Evolutionary conservation across 768 basidiomycete genomes (phyloP).

Genomic region (Gloeopeniophorella convolvens): DNA sequence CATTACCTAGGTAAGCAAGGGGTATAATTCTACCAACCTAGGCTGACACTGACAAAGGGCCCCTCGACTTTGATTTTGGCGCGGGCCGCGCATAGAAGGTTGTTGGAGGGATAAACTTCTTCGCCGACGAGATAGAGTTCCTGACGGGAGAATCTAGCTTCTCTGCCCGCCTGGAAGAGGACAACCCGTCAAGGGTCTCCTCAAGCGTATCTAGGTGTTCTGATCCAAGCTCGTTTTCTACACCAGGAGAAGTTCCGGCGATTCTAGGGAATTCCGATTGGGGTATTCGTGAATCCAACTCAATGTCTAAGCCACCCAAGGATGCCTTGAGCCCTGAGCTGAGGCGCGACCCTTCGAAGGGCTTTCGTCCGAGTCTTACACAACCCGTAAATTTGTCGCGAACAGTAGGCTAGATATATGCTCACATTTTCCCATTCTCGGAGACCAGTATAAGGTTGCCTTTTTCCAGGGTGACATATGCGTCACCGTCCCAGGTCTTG

Average conservation of each 20-base stretch:
- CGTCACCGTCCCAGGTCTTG: conserved; percentile 84
- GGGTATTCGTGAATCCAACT: conserved; percentile 48
- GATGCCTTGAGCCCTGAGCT: conserved; percentile 38
- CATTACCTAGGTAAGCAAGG: not conserved
- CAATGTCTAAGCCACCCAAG: conserved; percentile 55
- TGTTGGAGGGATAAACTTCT: conserved; percentile 44
- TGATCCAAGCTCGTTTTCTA: conserved; percentile 26
- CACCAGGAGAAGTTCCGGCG: conserved; percentile 28
- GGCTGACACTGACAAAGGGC: conserved; percentile 40
- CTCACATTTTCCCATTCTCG: conserved; percentile 66
- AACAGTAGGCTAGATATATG: not conserved
- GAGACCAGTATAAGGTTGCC: conserved; percentile 56
- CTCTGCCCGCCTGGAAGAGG: not conserved
- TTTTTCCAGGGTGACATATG: conserved; percentile 46
- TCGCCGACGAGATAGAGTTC: conserved; percentile 20
- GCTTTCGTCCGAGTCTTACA: conserved; percentile 51
- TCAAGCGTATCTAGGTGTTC: conserved; percentile 16
- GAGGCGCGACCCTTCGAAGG: conserved; percentile 52
- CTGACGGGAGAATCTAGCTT: conserved; percentile 18
- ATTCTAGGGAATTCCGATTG: conserved; percentile 46
- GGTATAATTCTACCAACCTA: not conserved
- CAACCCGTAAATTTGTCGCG: not conserved
- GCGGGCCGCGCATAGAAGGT: conserved; percentile 54
- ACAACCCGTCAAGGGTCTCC: conserved; percentile 5
- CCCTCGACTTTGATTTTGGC: conserved; percentile 26